Percentiles rank a stretch among this genome's conserved stretches.
Evolutionary conservation across 495 filamentous ascomycete species (phyloP).

Genomic region (Hypoxylon lenormandii): DNA sequence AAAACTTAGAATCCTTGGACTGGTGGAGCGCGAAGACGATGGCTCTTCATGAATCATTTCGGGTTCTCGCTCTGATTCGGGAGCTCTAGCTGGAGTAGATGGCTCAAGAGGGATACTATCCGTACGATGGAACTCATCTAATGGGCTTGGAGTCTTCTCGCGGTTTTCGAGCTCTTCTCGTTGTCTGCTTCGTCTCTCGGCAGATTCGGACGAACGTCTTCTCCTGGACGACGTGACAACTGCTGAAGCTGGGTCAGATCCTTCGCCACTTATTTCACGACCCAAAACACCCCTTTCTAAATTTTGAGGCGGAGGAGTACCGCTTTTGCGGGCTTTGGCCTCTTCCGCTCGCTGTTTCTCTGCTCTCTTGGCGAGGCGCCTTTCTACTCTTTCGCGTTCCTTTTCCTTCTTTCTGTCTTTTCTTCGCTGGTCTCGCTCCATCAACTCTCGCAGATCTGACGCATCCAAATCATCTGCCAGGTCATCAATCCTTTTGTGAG

Average conservation of each 20-base stretch:
- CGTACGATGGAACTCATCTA: slow-evolving; percentile 58
- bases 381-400: slow-evolving; percentile 76
- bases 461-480: slow-evolving; percentile 85
- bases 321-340: slow-evolving; percentile 54
- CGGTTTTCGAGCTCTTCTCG: slow-evolving; percentile 32
- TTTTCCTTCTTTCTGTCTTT: slow-evolving; percentile 76
- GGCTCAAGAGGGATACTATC: slow-evolving; percentile 49
- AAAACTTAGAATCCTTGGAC: slow-evolving; percentile 47
- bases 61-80: slow-evolving; percentile 15
- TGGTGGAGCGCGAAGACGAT: slow-evolving; percentile 40
- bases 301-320: slow-evolving; percentile 64
- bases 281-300: slow-evolving; percentile 67
- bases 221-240: slow-evolving; percentile 62
- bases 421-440: slow-evolving; percentile 85
- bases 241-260: slow-evolving; percentile 58
- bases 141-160: slow-evolving; percentile 43
- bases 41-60: slow-evolving; percentile 19
- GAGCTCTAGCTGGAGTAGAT: slow-evolving; percentile 29
- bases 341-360: slow-evolving; percentile 72
- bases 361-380: slow-evolving; percentile 73
- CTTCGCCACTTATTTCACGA: slow-evolving; percentile 61
- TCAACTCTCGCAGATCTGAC: slow-evolving; percentile 78
- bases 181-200: slow-evolving; percentile 32
- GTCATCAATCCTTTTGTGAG: slow-evolving; percentile 79
- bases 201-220: slow-evolving; percentile 50